Percentiles rank a stretch among this genome's conserved stretches.
These are phyloP conservation scores for Trichoderma sp. DNA, from an alignment of 2,329 filamentous ascomycete species.

Conservation along the genomic window DNA sequence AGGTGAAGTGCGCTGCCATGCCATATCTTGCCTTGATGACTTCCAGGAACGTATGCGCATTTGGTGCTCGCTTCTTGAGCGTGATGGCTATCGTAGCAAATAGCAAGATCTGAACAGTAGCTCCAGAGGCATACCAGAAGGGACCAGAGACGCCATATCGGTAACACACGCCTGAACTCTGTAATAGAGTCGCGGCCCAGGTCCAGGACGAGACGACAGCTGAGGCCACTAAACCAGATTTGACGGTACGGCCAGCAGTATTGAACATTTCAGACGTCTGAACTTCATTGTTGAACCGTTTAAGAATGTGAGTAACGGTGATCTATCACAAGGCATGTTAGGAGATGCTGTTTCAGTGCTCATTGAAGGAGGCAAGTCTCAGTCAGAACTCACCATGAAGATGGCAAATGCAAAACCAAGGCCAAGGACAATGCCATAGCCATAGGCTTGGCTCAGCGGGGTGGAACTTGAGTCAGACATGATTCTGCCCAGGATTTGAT, in stretches of 20 bases:
- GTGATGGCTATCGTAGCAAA: slow-evolving; percentile 91
- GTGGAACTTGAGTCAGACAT: slow-evolving; percentile 24
- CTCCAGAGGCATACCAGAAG: slow-evolving; percentile 64
- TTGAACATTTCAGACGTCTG: slow-evolving; percentile 94
- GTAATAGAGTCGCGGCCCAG: slow-evolving; percentile 81
- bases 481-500: background rate
- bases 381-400: slow-evolving; percentile 52
- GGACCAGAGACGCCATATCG: slow-evolving; percentile 66
- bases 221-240: slow-evolving; percentile 81
- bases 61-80: slow-evolving; percentile 80
- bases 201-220: slow-evolving; percentile 94
- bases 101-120: slow-evolving; percentile 81
- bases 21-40: slow-evolving; percentile 81
- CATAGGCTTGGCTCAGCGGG: slow-evolving; percentile 59
- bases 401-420: slow-evolving; percentile 72
- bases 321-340: slow-evolving; percentile 40
- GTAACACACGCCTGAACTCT: slow-evolving; percentile 80
- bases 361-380: background rate
- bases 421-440: slow-evolving; percentile 76
- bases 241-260: slow-evolving; percentile 83
- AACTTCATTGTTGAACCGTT: slow-evolving; percentile 62
- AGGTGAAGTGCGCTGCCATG: slow-evolving; percentile 67
- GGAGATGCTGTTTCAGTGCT: background rate
- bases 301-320: slow-evolving; percentile 67
- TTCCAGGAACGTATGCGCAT: slow-evolving; percentile 83